phyloP scores from a whole-genome alignment of 345 rosid genomes.

The Pistacia vera region DNA sequence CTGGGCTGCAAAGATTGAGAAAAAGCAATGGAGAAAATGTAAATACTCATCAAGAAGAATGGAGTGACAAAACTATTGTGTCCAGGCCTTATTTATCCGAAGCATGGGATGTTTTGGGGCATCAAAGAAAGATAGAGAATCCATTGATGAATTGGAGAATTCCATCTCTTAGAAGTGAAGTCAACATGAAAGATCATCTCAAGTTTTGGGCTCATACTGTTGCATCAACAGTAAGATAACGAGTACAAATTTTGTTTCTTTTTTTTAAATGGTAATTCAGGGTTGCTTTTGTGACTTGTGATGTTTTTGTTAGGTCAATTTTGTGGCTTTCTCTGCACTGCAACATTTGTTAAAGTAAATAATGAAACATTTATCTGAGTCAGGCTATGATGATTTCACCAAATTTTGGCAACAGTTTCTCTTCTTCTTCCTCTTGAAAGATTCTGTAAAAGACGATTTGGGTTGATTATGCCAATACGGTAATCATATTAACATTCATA shows the following conservation, averaged over 20 bases:
- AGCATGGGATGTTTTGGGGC: constrained; percentile 52
- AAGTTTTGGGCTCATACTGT: constrained; percentile 72
- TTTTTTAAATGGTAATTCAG: too few relatives aligned
- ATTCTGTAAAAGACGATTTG: neutral
- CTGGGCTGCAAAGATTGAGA: constrained; percentile 60
- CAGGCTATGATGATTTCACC: neutral
- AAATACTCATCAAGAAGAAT: constrained; percentile 16
- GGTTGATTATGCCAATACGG: too few relatives aligned
- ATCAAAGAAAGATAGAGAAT: constrained; percentile 30
- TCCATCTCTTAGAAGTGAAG: constrained; percentile 39
- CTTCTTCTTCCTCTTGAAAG: neutral
- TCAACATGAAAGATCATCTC: constrained; percentile 57
- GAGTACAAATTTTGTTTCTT: neutral
- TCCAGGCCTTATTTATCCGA: constrained; percentile 66
- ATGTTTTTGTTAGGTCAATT: neutral
- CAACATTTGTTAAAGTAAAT: constrained; percentile 8
- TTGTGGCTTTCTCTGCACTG: constrained; percentile 13
- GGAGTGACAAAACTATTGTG: constrained; percentile 16
- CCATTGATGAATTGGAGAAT: constrained; percentile 46
- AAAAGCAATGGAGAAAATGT: constrained; percentile 17
- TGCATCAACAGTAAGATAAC: constrained; percentile 62
- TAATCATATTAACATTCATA: too few relatives aligned
- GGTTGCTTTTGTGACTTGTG: neutral
- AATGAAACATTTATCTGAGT: neutral
- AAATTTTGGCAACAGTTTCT: neutral